A percentile compares a stretch with the other conserved stretches of the same genome.
Conservation (phyloP, 805 yeast genomes). For the Metschnikowia gelsemii region DNA sequence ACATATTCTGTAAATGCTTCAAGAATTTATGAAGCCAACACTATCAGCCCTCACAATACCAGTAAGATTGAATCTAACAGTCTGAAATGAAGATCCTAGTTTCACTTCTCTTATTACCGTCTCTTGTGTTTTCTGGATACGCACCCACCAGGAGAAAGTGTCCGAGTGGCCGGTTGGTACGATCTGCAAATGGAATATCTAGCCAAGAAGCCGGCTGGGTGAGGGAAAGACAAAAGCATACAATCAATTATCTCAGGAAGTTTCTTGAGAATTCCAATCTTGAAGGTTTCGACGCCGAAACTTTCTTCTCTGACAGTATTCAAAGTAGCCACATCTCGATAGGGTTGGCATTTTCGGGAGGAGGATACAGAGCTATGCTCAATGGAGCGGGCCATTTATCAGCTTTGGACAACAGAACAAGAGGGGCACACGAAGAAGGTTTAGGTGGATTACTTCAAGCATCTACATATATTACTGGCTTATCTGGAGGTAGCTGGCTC, state of each 20-base stretch:
- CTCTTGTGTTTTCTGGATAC: constrained; percentile 3
- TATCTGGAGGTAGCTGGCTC: constrained; percentile 15
- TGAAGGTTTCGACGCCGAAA: constrained; percentile 8
- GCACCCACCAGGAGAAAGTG: constrained; percentile 7
- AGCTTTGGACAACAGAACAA: constrained; percentile 12
- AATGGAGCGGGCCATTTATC: constrained; percentile 12
- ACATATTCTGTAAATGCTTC: too few species aligned
- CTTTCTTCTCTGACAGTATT: constrained; percentile 3
- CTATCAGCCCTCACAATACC: too few species aligned
- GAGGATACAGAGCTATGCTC: constrained; percentile 15
- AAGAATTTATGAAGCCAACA: too few species aligned
- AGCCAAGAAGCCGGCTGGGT: constrained; percentile 11
- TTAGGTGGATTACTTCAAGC: constrained; percentile 16
- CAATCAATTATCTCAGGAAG: background rate
- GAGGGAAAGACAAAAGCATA: background rate
- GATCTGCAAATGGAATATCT: constrained; percentile 9
- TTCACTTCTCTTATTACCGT: background rate
- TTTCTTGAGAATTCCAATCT: constrained; percentile 10
- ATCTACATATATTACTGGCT: constrained; percentile 11
- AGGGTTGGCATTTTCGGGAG: constrained; percentile 15
- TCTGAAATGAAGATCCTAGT: constrained; percentile 1
- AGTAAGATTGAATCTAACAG: too few species aligned
- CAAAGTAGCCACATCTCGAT: constrained; percentile 3
- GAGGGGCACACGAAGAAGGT: constrained; percentile 10
- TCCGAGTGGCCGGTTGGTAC: constrained; percentile 9